Percentiles rank a stretch among this genome's conserved stretches.
Evolutionary conservation across 306 rosid genomes (phyloP).

Genomic region (Lithocarpus polystachyus): DNA sequence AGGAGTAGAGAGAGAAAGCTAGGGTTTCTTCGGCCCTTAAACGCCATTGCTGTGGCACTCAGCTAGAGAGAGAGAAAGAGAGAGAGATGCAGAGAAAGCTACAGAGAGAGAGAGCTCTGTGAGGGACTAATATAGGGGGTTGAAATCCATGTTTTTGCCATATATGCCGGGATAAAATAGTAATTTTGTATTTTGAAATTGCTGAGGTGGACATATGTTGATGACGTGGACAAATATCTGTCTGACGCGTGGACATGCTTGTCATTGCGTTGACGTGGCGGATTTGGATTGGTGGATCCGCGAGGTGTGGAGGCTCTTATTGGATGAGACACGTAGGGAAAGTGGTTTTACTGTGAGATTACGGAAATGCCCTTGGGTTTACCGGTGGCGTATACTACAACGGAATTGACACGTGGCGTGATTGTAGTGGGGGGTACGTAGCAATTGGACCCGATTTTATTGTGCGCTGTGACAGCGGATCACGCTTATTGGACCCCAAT

Average conservation of each 20-base stretch:
- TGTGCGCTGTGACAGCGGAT: too few species aligned
- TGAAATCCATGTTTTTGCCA: neutral
- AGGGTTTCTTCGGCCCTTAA: constrained; percentile 64
- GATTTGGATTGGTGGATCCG: constrained; percentile 15
- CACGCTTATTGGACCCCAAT: neutral
- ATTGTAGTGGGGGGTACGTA: too few species aligned
- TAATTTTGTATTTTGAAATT: neutral
- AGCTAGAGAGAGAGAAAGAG: constrained; percentile 9
- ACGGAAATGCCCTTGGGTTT: constrained; percentile 7
- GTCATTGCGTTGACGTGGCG: constrained; percentile 53
- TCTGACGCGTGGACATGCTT: neutral
- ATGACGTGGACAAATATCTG: neutral
- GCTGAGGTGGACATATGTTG: constrained; percentile 20
- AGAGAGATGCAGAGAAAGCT: constrained; percentile 16
- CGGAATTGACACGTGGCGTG: neutral
- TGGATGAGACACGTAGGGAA: constrained; percentile 30
- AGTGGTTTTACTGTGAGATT: neutral
- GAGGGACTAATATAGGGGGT: constrained; percentile 28
- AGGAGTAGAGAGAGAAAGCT: constrained; percentile 49
- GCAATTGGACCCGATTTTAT: neutral
- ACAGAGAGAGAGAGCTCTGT: constrained; percentile 19
- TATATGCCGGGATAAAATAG: constrained; percentile 6
- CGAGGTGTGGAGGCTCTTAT: neutral
- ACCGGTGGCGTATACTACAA: neutral
- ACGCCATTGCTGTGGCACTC: constrained; percentile 57